Evolutionary conservation across 441 rosid species (phyloP).

Genomic region (Erodium moschatum): DNA sequence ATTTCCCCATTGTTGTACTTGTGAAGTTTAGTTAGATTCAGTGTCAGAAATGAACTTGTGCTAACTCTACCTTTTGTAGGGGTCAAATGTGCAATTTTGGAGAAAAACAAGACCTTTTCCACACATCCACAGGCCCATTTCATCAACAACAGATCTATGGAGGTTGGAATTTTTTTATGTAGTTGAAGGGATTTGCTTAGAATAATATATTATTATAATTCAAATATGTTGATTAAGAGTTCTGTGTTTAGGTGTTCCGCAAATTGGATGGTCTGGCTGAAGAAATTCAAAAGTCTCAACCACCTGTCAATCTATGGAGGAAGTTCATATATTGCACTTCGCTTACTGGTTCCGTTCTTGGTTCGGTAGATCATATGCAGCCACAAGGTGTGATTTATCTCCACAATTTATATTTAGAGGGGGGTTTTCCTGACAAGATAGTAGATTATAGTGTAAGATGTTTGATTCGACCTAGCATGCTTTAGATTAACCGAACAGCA

Average conservation of each 20-base stretch:
- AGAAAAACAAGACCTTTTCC: conserved; percentile 61
- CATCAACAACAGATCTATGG: conserved; percentile 92
- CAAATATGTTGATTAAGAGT: conserved; percentile 7
- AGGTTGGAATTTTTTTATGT: conserved; percentile 38
- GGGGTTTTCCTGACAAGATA: background rate
- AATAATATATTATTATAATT: conserved; percentile 1
- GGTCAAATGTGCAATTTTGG: conserved; percentile 62
- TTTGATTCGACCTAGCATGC: too few relatives aligned
- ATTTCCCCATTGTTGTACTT: background rate
- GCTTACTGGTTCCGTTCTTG: conserved; percentile 70
- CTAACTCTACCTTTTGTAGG: conserved; percentile 34
- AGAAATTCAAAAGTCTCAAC: conserved; percentile 75
- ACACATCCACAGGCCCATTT: conserved; percentile 94
- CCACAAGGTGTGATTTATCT: conserved; percentile 60
- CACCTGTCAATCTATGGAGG: conserved; percentile 85
- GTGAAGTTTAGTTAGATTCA: background rate
- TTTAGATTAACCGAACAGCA: too few relatives aligned
- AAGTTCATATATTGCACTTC: conserved; percentile 87
- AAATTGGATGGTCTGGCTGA: conserved; percentile 71
- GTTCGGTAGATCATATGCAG: conserved; percentile 92
- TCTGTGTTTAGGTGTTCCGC: conserved; percentile 50
- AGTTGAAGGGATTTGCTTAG: conserved; percentile 7
- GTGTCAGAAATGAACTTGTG: background rate
- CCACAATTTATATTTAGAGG: background rate
- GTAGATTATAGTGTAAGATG: too few relatives aligned